Conservation (phyloP, 1,284 basidiomycete genomes). For the Leccinum pallidistipes region DNA sequence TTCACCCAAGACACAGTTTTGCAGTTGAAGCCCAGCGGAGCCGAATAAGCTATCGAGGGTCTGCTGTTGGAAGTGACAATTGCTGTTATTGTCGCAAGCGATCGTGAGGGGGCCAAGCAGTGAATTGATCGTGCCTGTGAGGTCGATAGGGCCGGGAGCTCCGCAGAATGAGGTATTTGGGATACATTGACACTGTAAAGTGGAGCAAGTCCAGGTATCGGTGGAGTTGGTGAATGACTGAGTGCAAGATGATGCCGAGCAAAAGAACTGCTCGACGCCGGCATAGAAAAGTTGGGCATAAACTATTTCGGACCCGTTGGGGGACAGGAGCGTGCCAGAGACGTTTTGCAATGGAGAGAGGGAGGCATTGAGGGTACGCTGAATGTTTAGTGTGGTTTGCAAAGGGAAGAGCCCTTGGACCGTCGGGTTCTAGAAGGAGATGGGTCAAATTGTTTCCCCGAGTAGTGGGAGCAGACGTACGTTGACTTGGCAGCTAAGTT, state of each 20-base stretch:
- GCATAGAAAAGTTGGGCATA: constrained; percentile 81
- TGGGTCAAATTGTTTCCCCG: constrained; percentile 1
- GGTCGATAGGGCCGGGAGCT: constrained; percentile 43
- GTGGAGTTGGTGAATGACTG: constrained; percentile 51
- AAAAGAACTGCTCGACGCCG: constrained; percentile 86
- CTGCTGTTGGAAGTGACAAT: constrained; percentile 77
- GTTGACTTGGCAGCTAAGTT: constrained; percentile 75
- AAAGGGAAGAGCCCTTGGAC: constrained; percentile 73
- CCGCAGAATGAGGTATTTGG: constrained; percentile 75
- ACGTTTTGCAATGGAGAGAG: constrained; percentile 65
- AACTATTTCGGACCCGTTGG: constrained; percentile 58
- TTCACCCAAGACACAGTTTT: constrained; percentile 80
- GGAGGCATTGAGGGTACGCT: constrained; percentile 68
- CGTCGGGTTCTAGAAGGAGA: constrained; percentile 64
- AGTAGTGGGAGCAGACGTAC: constrained; percentile 44
- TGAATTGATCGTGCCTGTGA: constrained; percentile 58
- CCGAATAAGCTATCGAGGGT: constrained; percentile 73
- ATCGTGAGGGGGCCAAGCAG: constrained; percentile 66
- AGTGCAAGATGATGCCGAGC: constrained; percentile 65
- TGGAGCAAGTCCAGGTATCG: constrained; percentile 64
- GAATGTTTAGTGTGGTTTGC: constrained; percentile 69
- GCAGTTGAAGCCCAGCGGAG: constrained; percentile 62
- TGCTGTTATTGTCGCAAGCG: constrained; percentile 55
- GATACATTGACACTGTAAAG: constrained; percentile 74
- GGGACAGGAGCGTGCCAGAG: constrained; percentile 43